These are phyloP conservation scores for Tolypocladium ovalisporum DNA, from an alignment of 2,329 filamentous ascomycete genomes.

Conservation along the genomic window DNA sequence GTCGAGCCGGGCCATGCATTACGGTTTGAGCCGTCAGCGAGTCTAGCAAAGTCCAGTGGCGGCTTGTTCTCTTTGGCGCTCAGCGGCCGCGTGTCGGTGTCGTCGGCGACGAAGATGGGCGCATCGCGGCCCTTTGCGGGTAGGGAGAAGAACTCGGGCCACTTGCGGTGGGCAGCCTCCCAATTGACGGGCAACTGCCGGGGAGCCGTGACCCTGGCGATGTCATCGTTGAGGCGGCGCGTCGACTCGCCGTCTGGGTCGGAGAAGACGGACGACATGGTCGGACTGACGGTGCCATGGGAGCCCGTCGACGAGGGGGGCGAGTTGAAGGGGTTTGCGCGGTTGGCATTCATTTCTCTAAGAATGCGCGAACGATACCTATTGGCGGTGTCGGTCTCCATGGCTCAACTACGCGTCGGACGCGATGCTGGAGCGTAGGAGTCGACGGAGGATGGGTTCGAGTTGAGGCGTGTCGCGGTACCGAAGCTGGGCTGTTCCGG, in stretches of 20 bases:
- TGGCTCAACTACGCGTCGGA: conserved; percentile 14
- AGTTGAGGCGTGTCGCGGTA: neutral
- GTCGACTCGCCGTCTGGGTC: conserved; percentile 44
- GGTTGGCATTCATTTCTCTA: conserved; percentile 40
- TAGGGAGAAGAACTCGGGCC: conserved; percentile 39
- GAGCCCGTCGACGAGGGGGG: conserved; percentile 47
- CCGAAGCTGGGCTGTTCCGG: neutral
- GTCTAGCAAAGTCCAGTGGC: conserved; percentile 20
- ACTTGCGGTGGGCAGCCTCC: conserved; percentile 36
- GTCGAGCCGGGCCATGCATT: conserved; percentile 27
- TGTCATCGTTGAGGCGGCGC: conserved; percentile 36
- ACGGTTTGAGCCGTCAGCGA: conserved; percentile 30
- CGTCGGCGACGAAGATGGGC: conserved; percentile 16
- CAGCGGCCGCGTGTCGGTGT: conserved; percentile 24
- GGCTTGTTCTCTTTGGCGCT: conserved; percentile 35
- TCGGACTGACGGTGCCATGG: conserved; percentile 45
- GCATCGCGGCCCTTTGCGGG: conserved; percentile 19
- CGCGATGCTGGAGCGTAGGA: conserved; percentile 1
- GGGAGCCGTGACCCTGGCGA: conserved; percentile 29
- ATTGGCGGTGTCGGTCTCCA: conserved; percentile 29
- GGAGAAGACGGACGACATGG: conserved; percentile 40
- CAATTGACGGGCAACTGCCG: conserved; percentile 30
- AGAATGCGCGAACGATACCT: conserved; percentile 37
- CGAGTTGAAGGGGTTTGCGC: conserved; percentile 46
- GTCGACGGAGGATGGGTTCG: neutral